These are phyloP conservation scores for Cornus controversa DNA, from an alignment of 148 eudicot genomes.

Conservation along the genomic window DNA sequence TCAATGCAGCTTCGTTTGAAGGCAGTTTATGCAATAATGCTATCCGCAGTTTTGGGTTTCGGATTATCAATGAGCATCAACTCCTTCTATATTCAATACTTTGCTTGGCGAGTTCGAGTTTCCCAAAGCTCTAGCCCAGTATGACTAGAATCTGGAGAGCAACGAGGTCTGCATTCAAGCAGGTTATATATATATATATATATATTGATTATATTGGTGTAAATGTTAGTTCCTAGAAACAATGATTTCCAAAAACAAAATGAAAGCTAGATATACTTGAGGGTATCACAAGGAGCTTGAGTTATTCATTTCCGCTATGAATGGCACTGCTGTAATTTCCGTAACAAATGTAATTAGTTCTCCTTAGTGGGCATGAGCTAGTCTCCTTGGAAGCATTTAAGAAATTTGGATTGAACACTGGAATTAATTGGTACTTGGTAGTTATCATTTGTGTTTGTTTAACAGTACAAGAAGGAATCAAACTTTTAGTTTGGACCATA, in stretches of 20 bases:
- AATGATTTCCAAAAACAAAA: background rate
- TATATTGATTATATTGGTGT: too few species aligned
- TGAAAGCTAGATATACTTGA: background rate
- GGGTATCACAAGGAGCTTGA: too few species aligned
- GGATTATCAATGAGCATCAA: conserved; percentile 61
- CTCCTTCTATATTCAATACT: conserved; percentile 50
- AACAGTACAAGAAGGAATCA: too few species aligned
- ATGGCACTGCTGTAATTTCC: too few species aligned
- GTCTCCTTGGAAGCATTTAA: too few species aligned
- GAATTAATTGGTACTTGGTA: too few species aligned
- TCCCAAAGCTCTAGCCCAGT: conserved; percentile 35
- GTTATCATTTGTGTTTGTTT: too few species aligned
- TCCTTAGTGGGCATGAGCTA: too few species aligned
- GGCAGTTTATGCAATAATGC: conserved; percentile 55
- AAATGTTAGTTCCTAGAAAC: background rate
- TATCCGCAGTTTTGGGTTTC: conserved; percentile 68
- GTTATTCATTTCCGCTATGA: too few species aligned
- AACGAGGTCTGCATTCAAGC: background rate
- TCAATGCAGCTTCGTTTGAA: conserved; percentile 66
- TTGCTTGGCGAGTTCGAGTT: conserved; percentile 55
- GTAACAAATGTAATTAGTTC: too few species aligned
- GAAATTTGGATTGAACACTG: too few species aligned
- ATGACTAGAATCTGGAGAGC: conserved; percentile 15
- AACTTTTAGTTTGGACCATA: too few species aligned
- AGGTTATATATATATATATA: background rate